Conservation (phyloP, 331 rosid genomes). For the Malus hybrid region DNA sequence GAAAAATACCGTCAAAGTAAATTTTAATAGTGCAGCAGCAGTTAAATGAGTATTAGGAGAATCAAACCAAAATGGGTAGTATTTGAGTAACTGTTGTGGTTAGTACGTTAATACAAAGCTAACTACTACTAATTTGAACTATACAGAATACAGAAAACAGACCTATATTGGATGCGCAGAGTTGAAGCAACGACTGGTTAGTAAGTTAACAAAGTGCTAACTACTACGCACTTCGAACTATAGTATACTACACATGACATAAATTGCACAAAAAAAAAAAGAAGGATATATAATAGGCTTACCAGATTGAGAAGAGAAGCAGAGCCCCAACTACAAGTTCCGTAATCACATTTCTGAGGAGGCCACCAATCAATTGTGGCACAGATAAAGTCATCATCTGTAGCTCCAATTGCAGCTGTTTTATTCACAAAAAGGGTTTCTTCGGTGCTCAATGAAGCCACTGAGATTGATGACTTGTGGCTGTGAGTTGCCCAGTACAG, state of each 20-base stretch:
- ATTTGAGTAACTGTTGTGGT: too few relatives aligned
- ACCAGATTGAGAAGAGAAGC: conserved; percentile 39
- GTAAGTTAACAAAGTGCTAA: too few relatives aligned
- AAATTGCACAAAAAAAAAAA: neutral
- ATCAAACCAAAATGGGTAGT: neutral
- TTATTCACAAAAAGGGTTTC: conserved; percentile 22
- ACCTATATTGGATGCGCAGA: neutral
- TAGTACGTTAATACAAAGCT: too few relatives aligned
- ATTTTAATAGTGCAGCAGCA: too few relatives aligned
- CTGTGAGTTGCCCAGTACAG: neutral
- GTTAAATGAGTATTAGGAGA: too few relatives aligned
- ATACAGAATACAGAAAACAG: neutral
- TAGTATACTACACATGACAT: neutral
- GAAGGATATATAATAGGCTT: neutral
- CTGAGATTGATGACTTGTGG: neutral
- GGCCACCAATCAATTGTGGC: conserved; percentile 66
- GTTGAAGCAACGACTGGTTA: too few relatives aligned
- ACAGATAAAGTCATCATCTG: conserved; percentile 37
- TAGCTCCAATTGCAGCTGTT: conserved; percentile 22
- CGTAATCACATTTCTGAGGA: conserved; percentile 44
- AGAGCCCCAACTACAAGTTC: conserved; percentile 42
- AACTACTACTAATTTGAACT: too few relatives aligned
- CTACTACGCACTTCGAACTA: too few relatives aligned
- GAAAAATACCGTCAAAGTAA: too few relatives aligned
- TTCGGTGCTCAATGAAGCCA: conserved; percentile 4